These are phyloP conservation scores for Cryphonectria parasitica DNA, from an alignment of 2,329 filamentous ascomycete genomes.

Conservation along the genomic window DNA sequence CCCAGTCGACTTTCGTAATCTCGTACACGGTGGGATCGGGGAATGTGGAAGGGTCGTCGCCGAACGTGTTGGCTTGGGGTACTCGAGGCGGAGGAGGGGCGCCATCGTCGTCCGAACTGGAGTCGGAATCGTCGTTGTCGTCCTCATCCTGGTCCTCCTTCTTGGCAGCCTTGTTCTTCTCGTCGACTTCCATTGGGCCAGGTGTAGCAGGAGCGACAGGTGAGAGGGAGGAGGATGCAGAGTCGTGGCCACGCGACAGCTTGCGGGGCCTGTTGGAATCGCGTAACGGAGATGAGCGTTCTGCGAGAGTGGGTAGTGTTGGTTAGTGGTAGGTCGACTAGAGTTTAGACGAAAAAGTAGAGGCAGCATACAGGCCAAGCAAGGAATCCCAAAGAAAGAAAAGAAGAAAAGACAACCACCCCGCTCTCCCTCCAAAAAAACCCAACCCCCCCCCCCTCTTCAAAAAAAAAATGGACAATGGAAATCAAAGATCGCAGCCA, in stretches of 20 bases:
- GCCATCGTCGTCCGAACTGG: slow-evolving; percentile 62
- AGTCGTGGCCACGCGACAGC: slow-evolving; percentile 56
- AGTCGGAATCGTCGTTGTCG: slow-evolving; percentile 51
- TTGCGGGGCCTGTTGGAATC: slow-evolving; percentile 56
- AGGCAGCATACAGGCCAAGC: neutral
- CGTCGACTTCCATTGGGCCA: slow-evolving; percentile 62
- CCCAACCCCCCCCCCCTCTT: no score
- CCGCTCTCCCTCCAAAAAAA: no score
- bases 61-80: slow-evolving; percentile 86
- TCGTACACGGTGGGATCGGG: slow-evolving; percentile 93
- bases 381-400: neutral
- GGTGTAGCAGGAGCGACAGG: slow-evolving; percentile 56
- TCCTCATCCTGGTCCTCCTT: slow-evolving; percentile 37
- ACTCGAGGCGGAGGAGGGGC: slow-evolving; percentile 65
- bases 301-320: slow-evolving; percentile 38
- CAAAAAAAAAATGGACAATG: neutral
- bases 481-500: neutral
- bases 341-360: neutral
- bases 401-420: neutral
- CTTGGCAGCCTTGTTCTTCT: slow-evolving; percentile 40
- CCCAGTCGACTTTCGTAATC: slow-evolving; percentile 70
- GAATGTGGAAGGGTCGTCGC: slow-evolving; percentile 89
- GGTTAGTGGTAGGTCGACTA: slow-evolving; percentile 28
- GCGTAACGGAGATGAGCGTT: slow-evolving; percentile 58
- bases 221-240: slow-evolving; percentile 63